A percentile compares a stretch with the other conserved stretches of the same genome.
Conservation (phyloP, 768 basidiomycete genomes). For the Antrodiella citrinella region DNA sequence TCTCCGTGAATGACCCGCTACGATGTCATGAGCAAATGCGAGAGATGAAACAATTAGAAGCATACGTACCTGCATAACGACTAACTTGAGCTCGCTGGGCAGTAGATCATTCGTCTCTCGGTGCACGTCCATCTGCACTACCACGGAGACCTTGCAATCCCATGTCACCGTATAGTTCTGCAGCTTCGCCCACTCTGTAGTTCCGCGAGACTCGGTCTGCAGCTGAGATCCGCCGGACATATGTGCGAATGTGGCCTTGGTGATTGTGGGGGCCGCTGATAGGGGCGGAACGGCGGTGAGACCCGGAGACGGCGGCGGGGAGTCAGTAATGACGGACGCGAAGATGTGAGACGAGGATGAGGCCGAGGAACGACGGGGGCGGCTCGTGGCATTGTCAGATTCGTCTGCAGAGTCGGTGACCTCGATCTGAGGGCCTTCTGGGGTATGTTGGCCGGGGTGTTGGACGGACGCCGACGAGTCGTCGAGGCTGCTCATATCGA, state of each 20-base stretch:
- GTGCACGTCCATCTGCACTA: slow-evolving; percentile 55
- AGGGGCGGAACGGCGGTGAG: background rate
- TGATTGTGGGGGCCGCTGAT: slow-evolving; percentile 7
- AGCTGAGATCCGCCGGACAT: background rate
- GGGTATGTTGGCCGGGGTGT: background rate
- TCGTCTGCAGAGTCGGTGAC: background rate
- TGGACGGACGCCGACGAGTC: background rate
- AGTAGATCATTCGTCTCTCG: slow-evolving; percentile 40
- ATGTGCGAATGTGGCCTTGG: slow-evolving; percentile 1
- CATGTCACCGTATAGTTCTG: slow-evolving; percentile 59
- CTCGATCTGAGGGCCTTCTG: slow-evolving; percentile 3
- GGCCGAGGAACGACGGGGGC: background rate
- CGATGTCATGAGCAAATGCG: background rate
- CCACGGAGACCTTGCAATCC: slow-evolving; percentile 47
- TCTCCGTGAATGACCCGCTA: slow-evolving; percentile 55
- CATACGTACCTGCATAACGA: slow-evolving; percentile 43
- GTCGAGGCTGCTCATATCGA: slow-evolving; percentile 4
- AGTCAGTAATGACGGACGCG: background rate
- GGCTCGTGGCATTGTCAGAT: background rate
- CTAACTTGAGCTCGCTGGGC: slow-evolving; percentile 57
- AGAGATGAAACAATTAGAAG: slow-evolving; percentile 6
- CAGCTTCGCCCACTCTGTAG: slow-evolving; percentile 51
- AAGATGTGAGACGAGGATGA: background rate
- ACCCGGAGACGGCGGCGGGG: background rate
- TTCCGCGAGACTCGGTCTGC: slow-evolving; percentile 38